A percentile compares a stretch with the other conserved stretches of the same genome.
These are phyloP conservation scores for Solanum chmielewskii DNA, from an alignment of 257 asterid species.

Conservation along the genomic window DNA sequence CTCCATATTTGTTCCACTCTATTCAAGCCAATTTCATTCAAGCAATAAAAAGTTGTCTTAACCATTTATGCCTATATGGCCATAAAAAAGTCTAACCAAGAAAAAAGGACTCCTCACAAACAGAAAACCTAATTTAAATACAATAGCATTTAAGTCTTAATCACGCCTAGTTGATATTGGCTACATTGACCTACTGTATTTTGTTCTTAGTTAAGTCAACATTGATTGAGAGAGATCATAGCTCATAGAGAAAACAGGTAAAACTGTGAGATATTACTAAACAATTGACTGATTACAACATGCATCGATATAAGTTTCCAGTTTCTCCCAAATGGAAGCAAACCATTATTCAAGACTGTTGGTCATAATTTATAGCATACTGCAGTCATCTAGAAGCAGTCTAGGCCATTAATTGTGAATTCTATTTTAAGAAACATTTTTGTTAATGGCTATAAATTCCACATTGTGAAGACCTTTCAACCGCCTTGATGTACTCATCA, in stretches of 20 bases:
- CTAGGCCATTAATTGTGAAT: not conserved
- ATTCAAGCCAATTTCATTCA: not conserved
- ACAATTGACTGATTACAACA: not conserved
- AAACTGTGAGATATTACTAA: not conserved
- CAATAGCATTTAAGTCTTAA: not conserved
- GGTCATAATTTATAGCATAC: not conserved
- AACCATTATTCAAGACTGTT: not conserved
- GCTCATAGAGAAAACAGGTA: not conserved
- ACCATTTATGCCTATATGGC: not conserved
- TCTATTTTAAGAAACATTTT: not conserved
- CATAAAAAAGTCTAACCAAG: not conserved
- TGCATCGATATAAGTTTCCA: not conserved
- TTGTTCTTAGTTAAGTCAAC: not conserved
- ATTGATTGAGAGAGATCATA: not conserved
- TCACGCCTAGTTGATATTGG: not conserved
- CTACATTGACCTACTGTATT: not conserved
- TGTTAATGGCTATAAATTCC: not conserved
- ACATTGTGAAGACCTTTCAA: not conserved
- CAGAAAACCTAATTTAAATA: not conserved
- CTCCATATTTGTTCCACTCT: not conserved
- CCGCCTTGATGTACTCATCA: not conserved
- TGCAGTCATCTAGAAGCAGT: not conserved
- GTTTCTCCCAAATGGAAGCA: not conserved
- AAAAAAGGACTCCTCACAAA: not conserved
- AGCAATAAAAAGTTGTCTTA: not conserved